Conservation (phyloP, 257 asterid genomes). For the Misopates orontium region DNA sequence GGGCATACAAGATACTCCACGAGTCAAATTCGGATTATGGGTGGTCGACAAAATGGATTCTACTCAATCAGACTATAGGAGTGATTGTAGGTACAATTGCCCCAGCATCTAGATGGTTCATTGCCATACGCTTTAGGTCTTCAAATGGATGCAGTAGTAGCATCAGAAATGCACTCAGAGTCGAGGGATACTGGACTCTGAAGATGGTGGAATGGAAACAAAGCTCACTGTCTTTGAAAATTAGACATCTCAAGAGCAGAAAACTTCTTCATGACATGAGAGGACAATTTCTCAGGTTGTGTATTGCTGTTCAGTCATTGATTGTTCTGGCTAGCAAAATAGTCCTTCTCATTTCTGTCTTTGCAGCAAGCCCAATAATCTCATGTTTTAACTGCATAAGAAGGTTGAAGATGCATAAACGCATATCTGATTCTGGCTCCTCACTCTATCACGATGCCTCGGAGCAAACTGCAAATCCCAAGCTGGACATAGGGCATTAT, state of each 20-base stretch:
- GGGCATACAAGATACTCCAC: background rate
- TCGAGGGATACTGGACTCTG: constrained; percentile 47
- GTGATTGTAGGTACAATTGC: constrained; percentile 39
- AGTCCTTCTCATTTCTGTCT: constrained; percentile 31
- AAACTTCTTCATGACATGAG: constrained; percentile 32
- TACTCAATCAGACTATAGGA: constrained; percentile 35
- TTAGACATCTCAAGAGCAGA: constrained; percentile 32
- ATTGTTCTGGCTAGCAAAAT: constrained; percentile 39
- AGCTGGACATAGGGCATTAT: constrained; percentile 29
- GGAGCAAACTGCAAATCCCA: background rate
- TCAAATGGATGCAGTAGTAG: background rate
- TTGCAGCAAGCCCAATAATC: constrained; percentile 20
- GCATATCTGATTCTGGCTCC: constrained; percentile 23
- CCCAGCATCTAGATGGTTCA: constrained; percentile 40
- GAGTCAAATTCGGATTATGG: constrained; percentile 29
- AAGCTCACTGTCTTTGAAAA: constrained; percentile 28
- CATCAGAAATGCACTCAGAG: constrained; percentile 21
- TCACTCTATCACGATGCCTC: constrained; percentile 14
- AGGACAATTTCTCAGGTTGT: constrained; percentile 31
- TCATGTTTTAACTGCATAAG: constrained; percentile 4
- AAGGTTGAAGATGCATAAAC: constrained; percentile 20
- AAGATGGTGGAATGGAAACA: constrained; percentile 54
- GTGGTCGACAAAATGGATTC: constrained; percentile 42
- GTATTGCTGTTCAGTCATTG: constrained; percentile 35
- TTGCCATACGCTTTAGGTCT: constrained; percentile 21